phyloP scores from a whole-genome alignment of 495 filamentous ascomycete genomes.

The Baudoinia panamericana region DNA sequence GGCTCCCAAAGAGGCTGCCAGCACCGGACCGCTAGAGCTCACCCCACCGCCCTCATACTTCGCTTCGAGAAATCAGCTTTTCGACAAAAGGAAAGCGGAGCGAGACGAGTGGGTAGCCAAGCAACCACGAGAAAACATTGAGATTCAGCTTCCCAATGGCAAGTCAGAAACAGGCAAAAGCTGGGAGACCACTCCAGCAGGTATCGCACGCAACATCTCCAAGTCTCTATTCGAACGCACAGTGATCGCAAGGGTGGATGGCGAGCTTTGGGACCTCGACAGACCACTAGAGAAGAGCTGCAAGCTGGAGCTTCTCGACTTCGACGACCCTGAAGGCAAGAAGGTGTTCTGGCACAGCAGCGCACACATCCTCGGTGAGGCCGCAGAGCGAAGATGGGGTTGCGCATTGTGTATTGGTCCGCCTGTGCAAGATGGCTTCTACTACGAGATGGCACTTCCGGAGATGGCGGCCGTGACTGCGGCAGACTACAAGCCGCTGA shows the following conservation, averaged over 20 bases:
- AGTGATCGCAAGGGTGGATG: conserved; percentile 74
- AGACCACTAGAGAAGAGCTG: conserved; percentile 73
- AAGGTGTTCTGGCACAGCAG: conserved; percentile 88
- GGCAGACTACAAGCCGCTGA: conserved; percentile 67
- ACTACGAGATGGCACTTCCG: conserved; percentile 90
- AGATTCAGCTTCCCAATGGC: conserved; percentile 52
- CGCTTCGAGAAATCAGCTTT: conserved; percentile 68
- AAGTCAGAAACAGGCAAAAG: conserved; percentile 47
- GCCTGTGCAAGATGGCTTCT: conserved; percentile 86
- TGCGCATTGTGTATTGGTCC: conserved; percentile 89
- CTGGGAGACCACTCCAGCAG: conserved; percentile 58
- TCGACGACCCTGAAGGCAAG: conserved; percentile 69
- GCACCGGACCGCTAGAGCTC: conserved; percentile 43
- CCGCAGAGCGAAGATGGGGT: conserved; percentile 74
- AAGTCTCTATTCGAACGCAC: conserved; percentile 60
- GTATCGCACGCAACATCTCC: conserved; percentile 52
- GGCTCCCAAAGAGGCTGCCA: conserved; percentile 33
- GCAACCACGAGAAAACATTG: conserved; percentile 53
- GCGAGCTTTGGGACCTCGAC: conserved; percentile 79
- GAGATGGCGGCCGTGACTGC: conserved; percentile 57
- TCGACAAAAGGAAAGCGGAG: conserved; percentile 74
- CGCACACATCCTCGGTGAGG: conserved; percentile 89
- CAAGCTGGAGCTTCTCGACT: conserved; percentile 65
- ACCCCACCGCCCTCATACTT: conserved; percentile 65
- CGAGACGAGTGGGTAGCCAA: conserved; percentile 56